Evolutionary conservation across 164 flowering plant species (phyloP), one percentile per base, ranked within the genome.

Genomic region (Stephania japonica): DNA sequence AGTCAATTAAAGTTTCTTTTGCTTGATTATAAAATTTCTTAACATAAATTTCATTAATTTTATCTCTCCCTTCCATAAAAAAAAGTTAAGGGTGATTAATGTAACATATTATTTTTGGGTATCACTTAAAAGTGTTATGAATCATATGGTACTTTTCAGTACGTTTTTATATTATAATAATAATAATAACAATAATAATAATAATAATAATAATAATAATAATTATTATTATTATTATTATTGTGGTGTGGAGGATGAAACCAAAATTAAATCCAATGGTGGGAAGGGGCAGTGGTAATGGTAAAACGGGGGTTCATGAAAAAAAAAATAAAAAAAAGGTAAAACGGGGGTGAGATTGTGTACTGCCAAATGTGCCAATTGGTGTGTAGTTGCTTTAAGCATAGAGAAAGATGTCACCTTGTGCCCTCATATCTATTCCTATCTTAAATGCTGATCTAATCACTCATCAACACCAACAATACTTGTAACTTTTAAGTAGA

Each of bases 361-460:
- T 59, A 59, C 64, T 19, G 24, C 64, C 23, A 59, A 59, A 18
- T 38, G 38, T 2, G 69, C 69, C 21, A 67, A 32, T 32, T 67
- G 69, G 21, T 67, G 23, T 16, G 16, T 9, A 16, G 53, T 16
- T 27, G 21, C 24, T 67, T 67, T 42, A 7, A 25, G 4, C 44
- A 32, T 41, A 41, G 42, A 18, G 43, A 19, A 32, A 67, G 69
- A 27, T 24, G 24, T 32, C 44, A 41, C 44, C 69, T 67, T 67
- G 10, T 32, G 38, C 38, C 16, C 12, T 67, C 50, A 23, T 69
- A 11, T 69, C 61, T 47, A 65, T 44, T 21, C 18, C 56, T 7
- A 59, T 59, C 65, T 64, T 72, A 38, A 72, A 72, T 65, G 75
- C 75, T 47, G 75, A 73, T 44, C 59, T 72, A 72, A 72, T 72